Evolutionary conservation across 768 basidiomycete species (phyloP).

Genomic region (Aureoboletus auriporus): DNA sequence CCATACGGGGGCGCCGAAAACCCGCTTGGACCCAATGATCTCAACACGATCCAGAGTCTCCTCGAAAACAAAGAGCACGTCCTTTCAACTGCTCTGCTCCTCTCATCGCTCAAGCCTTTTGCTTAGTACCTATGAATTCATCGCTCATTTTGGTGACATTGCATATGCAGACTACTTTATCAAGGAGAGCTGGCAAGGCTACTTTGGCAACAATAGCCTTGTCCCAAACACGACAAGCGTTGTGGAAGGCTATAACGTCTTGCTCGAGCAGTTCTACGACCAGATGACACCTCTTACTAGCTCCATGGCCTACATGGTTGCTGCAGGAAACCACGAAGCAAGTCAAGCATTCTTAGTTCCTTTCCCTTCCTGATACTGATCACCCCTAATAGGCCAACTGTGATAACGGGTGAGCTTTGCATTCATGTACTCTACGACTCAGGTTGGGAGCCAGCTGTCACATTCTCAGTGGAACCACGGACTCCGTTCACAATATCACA

Average conservation of each 20-base stretch:
- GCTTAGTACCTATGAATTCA: conserved; percentile 22
- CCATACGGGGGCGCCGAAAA: conserved; percentile 18
- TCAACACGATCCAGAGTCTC: conserved; percentile 29
- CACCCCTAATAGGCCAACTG: conserved; percentile 21
- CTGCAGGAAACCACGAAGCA: conserved; percentile 23
- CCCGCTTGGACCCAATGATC: conserved; percentile 22
- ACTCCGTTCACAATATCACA: conserved; percentile 20
- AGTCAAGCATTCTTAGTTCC: background rate
- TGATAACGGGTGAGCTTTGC: conserved; percentile 23
- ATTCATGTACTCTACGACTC: background rate
- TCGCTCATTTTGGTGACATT: conserved; percentile 24
- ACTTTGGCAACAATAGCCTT: conserved; percentile 25
- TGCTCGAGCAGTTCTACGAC: conserved; percentile 26
- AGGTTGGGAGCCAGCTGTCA: background rate
- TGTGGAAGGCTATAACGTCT: conserved; percentile 20
- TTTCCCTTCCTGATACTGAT: background rate
- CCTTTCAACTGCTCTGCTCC: background rate
- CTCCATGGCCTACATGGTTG: conserved; percentile 26
- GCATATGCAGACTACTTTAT: conserved; percentile 29
- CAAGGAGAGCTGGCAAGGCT: conserved; percentile 28
- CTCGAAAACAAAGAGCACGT: conserved; percentile 25
- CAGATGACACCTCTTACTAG: conserved; percentile 24
- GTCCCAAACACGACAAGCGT: conserved; percentile 24
- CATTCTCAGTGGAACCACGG: conserved; percentile 19
- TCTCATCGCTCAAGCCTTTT: background rate